Percentiles rank a stretch among this genome's conserved stretches.
Conservation (phyloP, 805 yeast species). For the Wickerhamiella bombiphila region DNA sequence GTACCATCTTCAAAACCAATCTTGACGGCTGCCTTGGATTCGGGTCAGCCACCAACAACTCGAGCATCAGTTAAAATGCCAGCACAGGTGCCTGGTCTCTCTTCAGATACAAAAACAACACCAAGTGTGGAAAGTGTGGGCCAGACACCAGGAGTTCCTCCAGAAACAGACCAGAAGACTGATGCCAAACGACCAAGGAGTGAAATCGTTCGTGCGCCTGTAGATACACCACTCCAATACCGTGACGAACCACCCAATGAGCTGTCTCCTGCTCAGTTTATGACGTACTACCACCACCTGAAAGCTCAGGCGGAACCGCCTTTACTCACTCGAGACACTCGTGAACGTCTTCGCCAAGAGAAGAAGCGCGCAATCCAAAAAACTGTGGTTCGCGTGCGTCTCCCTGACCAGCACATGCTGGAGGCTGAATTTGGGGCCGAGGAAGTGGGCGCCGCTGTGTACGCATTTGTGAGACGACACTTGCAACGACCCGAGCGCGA, state of each 20-base stretch:
- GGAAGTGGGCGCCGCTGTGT: slow-evolving; percentile 29
- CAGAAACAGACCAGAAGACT: neutral
- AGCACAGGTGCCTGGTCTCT: neutral
- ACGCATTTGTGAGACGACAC: slow-evolving; percentile 21
- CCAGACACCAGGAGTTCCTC: neutral
- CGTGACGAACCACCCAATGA: slow-evolving; percentile 10
- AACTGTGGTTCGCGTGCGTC: slow-evolving; percentile 36
- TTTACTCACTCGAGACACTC: slow-evolving; percentile 30
- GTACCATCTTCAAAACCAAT: neutral
- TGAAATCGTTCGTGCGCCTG: neutral
- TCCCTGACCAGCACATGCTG: slow-evolving; percentile 42
- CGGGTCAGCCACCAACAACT: neutral
- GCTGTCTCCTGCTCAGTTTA: slow-evolving; percentile 38
- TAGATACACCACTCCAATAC: neutral
- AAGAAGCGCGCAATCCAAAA: slow-evolving; percentile 18
- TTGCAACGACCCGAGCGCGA: slow-evolving; percentile 20
- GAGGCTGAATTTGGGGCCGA: slow-evolving; percentile 35
- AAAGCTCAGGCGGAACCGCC: slow-evolving; percentile 28
- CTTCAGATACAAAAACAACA: neutral
- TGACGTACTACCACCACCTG: slow-evolving; percentile 37
- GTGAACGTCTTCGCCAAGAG: slow-evolving; percentile 22
- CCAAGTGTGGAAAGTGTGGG: neutral
- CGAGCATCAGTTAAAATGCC: neutral
- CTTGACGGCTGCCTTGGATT: neutral
- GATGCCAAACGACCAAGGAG: neutral